These are phyloP conservation scores for Geranium rotundifolium DNA, from an alignment of 345 rosid genomes.

Conservation along the genomic window DNA sequence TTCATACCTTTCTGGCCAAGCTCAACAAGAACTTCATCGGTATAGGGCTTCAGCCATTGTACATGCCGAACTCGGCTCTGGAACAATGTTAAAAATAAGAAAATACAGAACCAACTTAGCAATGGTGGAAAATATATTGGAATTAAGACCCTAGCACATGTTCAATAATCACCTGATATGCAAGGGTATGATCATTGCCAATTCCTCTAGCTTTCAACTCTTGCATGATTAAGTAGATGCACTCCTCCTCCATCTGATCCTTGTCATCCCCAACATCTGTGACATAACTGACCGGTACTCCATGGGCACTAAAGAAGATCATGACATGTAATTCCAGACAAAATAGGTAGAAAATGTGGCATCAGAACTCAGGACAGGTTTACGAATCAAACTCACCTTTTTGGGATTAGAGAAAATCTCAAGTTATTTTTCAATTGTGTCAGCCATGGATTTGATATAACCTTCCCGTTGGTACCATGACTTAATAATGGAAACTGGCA, in stretches of 20 bases:
- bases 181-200: constrained; percentile 56
- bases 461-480: constrained; percentile 91
- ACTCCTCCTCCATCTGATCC: constrained; percentile 93
- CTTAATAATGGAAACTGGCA: constrained; percentile 66
- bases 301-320: constrained; percentile 96
- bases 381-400: constrained; percentile 35
- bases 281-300: constrained; percentile 85
- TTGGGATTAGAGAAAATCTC: constrained; percentile 53
- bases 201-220: constrained; percentile 73
- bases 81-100: neutral
- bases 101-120: neutral
- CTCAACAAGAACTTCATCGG: constrained; percentile 84
- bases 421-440: constrained; percentile 66
- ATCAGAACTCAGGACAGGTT: neutral
- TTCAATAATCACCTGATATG: constrained; percentile 63
- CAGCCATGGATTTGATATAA: constrained; percentile 77
- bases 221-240: constrained; percentile 69
- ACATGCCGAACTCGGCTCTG: constrained; percentile 99
- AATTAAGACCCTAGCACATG: neutral
- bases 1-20: constrained; percentile 91
- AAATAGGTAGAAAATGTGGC: neutral
- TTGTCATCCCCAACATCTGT: constrained; percentile 84
- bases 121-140: neutral
- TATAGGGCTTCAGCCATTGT: constrained; percentile 90
- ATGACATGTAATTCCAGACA: constrained; percentile 41